Base-by-base conservation (phyloP, 2,329 filamentous ascomycete genomes). In the Claviceps paspali region DNA sequence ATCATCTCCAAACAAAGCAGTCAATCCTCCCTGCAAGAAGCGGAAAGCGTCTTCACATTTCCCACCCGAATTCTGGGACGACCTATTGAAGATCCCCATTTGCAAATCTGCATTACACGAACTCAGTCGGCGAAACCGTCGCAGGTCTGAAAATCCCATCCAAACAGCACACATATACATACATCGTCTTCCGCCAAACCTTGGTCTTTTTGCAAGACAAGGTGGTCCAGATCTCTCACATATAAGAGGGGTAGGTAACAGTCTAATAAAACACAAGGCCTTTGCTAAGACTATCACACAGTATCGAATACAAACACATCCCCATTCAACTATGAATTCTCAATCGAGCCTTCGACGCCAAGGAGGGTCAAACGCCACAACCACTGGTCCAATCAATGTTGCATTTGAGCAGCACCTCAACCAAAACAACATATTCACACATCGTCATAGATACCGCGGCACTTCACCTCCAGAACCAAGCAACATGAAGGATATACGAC, bases 191-290 rank as follows among this genome's bases (percentile, higher is more conserved):
- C n/a, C n/a, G n/a, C n/a, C 18, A 6, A 17, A 32, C 30, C 4
- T 21, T 8, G 12, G 2, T 32, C 30, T 17, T 21, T 32, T 32
- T 22, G 30, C 30, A 11, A 32, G 30, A 22, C 30, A 14, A 17
- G 30, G 30, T 11, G 48, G 14, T 8, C 46, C 47, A 36, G 47
- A 52, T 38, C 35, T 49, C 21, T 14, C 38, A 30, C 38, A 45
- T 43, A 35, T 51, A 27, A 40, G 47, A 42, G 46, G 43, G 17
- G 48, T 50, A 44, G 32, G 40, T 23, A n/a, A 19, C n/a, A n/a
- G n/a, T 22, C 8, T 30, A 9, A 26, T 29, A n/a, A 9, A 23
- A 9, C 15, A 21, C 34, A 0, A 12, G 27, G 33, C 21, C 22
- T n/a, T 22, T 22, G 14, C 29, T n/a, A 17, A 19, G n/a, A 18